Conservation (phyloP, 805 yeast genomes). For the Candida maris region DNA sequence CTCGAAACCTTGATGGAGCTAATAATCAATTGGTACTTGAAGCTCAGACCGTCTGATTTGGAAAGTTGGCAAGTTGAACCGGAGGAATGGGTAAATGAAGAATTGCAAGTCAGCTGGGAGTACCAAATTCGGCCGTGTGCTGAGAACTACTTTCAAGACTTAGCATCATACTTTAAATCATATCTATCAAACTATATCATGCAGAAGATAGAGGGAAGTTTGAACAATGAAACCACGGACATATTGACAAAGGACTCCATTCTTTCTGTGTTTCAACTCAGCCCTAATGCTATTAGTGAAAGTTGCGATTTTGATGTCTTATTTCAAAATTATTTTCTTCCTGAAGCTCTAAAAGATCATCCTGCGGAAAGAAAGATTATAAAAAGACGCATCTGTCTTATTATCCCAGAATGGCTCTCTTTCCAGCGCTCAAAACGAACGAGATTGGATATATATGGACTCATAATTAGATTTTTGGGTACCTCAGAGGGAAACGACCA, state of each 20-base stretch:
- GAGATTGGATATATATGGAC: conserved; percentile 53
- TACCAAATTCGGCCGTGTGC: conserved; percentile 84
- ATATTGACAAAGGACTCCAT: conserved; percentile 74
- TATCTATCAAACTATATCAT: conserved; percentile 52
- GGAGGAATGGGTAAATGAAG: conserved; percentile 90
- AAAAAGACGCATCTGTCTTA: conserved; percentile 70
- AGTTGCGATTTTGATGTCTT: conserved; percentile 66
- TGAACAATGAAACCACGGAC: conserved; percentile 33
- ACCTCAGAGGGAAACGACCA: conserved; percentile 53
- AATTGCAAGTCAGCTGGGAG: conserved; percentile 73
- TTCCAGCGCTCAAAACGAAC: conserved; percentile 60
- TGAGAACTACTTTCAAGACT: conserved; percentile 75
- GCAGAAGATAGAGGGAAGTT: conserved; percentile 49
- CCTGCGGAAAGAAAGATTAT: conserved; percentile 57
- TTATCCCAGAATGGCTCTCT: conserved; percentile 78
- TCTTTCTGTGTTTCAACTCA: conserved; percentile 76
- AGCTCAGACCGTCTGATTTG: conserved; percentile 69
- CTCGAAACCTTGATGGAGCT: conserved; percentile 60
- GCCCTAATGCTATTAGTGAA: conserved; percentile 62
- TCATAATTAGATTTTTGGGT: conserved; percentile 45
- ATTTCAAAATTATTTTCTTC: conserved; percentile 58
- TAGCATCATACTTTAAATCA: conserved; percentile 60
- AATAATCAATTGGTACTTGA: conserved; percentile 69
- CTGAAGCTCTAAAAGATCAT: conserved; percentile 50
- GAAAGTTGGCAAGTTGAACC: conserved; percentile 85